These are phyloP conservation scores for Yarrowia sp. DNA, from an alignment of 805 yeast genomes.

Conservation along the genomic window DNA sequence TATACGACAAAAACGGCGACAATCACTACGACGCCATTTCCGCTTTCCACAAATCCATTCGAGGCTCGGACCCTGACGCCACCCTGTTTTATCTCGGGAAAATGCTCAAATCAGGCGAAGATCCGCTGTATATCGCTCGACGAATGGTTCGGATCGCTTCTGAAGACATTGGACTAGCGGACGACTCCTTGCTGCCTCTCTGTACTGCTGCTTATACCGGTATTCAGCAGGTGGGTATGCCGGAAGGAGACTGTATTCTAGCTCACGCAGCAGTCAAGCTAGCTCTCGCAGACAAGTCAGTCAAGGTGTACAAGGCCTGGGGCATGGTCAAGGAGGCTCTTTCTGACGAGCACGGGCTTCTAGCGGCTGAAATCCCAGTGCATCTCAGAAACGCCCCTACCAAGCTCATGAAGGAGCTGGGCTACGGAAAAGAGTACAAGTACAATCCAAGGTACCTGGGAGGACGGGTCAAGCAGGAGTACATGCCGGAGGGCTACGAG, in stretches of 20 bases:
- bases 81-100: constrained; percentile 83
- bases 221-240: constrained; percentile 88
- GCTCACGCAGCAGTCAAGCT: constrained; percentile 94
- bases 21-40: constrained; percentile 93
- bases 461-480: constrained; percentile 74
- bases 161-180: constrained; percentile 90
- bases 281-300: constrained; percentile 84
- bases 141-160: constrained; percentile 94
- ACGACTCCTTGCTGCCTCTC: constrained; percentile 83
- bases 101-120: constrained; percentile 94
- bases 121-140: constrained; percentile 85
- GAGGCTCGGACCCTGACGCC: constrained; percentile 92
- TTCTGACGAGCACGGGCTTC: constrained; percentile 62
- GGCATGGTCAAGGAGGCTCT: constrained; percentile 66
- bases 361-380: constrained; percentile 64
- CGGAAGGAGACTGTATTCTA: constrained; percentile 86
- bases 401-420: constrained; percentile 82
- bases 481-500: constrained; percentile 67
- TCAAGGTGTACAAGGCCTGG: constrained; percentile 84
- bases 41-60: constrained; percentile 90
- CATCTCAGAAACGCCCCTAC: constrained; percentile 97
- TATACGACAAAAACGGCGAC: constrained; percentile 89
- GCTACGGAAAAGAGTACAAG: constrained; percentile 83
- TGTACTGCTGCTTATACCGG: constrained; percentile 87
- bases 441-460: constrained; percentile 82